Conservation (phyloP, 1,139 yeast species). For the Debaryomyces sp. region DNA sequence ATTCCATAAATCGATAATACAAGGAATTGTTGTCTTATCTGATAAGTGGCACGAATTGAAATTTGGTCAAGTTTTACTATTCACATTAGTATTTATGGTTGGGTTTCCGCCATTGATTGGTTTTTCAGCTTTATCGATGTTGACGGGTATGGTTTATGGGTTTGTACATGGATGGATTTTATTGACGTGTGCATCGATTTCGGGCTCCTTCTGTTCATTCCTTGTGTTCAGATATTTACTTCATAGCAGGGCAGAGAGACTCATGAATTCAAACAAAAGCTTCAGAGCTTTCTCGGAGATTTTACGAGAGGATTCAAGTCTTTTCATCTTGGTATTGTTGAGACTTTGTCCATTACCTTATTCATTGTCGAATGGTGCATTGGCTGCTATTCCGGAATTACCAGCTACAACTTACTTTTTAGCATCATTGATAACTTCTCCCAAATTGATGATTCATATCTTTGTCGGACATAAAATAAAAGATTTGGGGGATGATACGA, state of each 20-base stretch:
- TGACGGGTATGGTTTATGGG: constrained; percentile 86
- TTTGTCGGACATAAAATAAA: constrained; percentile 82
- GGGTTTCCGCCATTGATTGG: constrained; percentile 91
- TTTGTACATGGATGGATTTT: constrained; percentile 79
- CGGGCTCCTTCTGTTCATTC: constrained; percentile 78
- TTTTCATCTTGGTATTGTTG: constrained; percentile 67
- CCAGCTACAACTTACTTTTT: constrained; percentile 60
- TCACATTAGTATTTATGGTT: constrained; percentile 44
- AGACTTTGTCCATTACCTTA: constrained; percentile 92
- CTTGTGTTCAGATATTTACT: constrained; percentile 65
- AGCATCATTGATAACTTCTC: constrained; percentile 78
- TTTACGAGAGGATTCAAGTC: constrained; percentile 62
- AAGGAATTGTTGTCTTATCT: constrained; percentile 46
- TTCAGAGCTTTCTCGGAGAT: constrained; percentile 79
- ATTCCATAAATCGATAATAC: constrained; percentile 52
- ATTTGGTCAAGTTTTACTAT: constrained; percentile 58
- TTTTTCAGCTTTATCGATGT: constrained; percentile 66
- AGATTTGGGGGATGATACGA: constrained; percentile 61
- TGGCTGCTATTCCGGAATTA: constrained; percentile 82
- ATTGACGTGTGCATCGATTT: constrained; percentile 65
- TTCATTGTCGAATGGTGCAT: constrained; percentile 88
- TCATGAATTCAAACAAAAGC: constrained; percentile 57
- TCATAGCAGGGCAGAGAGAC: constrained; percentile 51
- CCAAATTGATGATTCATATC: constrained; percentile 75
- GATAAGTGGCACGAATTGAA: constrained; percentile 46